A percentile compares a stretch with the other conserved stretches of the same genome.
Evolutionary conservation across 495 filamentous ascomycete species (phyloP).

Genomic region (Daldinia decipiens): DNA sequence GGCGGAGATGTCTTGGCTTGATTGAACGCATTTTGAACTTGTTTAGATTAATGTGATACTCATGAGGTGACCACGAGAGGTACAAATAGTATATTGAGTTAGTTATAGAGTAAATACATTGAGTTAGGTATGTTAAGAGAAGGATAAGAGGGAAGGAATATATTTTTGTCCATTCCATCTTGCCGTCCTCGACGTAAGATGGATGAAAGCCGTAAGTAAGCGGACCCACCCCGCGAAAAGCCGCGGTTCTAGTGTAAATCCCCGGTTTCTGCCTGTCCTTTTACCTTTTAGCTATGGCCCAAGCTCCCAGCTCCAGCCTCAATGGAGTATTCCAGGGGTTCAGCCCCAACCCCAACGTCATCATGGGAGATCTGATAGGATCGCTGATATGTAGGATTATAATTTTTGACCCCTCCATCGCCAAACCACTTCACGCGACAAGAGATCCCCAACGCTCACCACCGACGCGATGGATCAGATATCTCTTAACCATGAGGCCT

Average conservation of each 20-base stretch:
- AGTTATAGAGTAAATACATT: background rate
- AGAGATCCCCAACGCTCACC: background rate
- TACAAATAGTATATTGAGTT: background rate
- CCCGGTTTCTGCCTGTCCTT: background rate
- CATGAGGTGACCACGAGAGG: background rate
- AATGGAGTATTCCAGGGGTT: constrained; percentile 14
- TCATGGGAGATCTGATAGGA: constrained; percentile 24
- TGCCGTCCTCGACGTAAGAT: constrained; percentile 10
- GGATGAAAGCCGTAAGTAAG: constrained; percentile 38
- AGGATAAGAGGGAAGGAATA: constrained; percentile 2
- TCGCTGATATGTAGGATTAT: constrained; percentile 17
- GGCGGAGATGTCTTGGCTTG: constrained; percentile 42
- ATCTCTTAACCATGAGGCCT: constrained; percentile 79
- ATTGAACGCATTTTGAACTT: constrained; percentile 46
- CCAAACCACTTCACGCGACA: constrained; percentile 26
- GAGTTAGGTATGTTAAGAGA: background rate
- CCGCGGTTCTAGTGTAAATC: constrained; percentile 27
- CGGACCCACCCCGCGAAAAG: constrained; percentile 38
- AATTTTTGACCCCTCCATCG: constrained; percentile 18
- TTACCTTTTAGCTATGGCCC: constrained; percentile 17
- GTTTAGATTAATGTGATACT: background rate
- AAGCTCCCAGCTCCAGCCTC: constrained; percentile 32
- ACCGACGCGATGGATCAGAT: constrained; percentile 55
- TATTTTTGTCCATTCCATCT: constrained; percentile 22
- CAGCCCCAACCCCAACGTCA: constrained; percentile 25